Percentiles rank a stretch among this genome's conserved stretches.
These are phyloP conservation scores for Lasiodiplodia citricola DNA, from an alignment of 2,329 filamentous ascomycete species.

Conservation along the genomic window DNA sequence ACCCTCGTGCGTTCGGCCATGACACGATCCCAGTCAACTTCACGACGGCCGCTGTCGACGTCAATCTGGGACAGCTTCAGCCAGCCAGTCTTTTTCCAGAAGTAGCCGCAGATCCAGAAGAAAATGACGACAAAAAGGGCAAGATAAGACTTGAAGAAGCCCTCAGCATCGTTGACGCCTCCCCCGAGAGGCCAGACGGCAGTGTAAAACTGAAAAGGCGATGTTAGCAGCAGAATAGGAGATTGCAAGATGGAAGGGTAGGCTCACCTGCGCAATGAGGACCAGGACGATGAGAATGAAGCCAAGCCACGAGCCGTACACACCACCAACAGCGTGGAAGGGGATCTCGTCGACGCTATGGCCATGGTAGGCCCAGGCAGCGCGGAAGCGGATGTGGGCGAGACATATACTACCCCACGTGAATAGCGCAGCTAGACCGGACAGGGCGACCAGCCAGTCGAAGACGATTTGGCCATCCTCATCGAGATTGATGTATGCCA, in stretches of 20 bases:
- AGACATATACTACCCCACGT: slow-evolving; percentile 86
- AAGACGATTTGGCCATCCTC: slow-evolving; percentile 67
- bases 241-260: not conserved
- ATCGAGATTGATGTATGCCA: slow-evolving; percentile 73
- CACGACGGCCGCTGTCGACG: slow-evolving; percentile 68
- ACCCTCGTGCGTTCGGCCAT: slow-evolving; percentile 59
- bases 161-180: slow-evolving; percentile 41
- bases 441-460: slow-evolving; percentile 79
- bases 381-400: slow-evolving; percentile 90
- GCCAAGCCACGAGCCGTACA: slow-evolving; percentile 49
- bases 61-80: slow-evolving; percentile 66
- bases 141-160: slow-evolving; percentile 56
- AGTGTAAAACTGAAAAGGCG: slow-evolving; percentile 31
- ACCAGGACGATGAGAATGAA: slow-evolving; percentile 46
- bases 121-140: slow-evolving; percentile 51
- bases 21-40: slow-evolving; percentile 69
- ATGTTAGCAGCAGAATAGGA: slow-evolving; percentile 3
- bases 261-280: slow-evolving; percentile 48
- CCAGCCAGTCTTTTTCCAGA: slow-evolving; percentile 70
- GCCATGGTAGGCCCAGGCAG: slow-evolving; percentile 46
- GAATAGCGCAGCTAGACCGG: slow-evolving; percentile 75
- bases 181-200: slow-evolving; percentile 38
- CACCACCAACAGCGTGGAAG: slow-evolving; percentile 48
- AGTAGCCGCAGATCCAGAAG: slow-evolving; percentile 58
- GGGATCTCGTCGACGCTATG: slow-evolving; percentile 52